Evolutionary conservation across 2,329 filamentous ascomycete species (phyloP).

Genomic region (Neobulgaria alba): DNA sequence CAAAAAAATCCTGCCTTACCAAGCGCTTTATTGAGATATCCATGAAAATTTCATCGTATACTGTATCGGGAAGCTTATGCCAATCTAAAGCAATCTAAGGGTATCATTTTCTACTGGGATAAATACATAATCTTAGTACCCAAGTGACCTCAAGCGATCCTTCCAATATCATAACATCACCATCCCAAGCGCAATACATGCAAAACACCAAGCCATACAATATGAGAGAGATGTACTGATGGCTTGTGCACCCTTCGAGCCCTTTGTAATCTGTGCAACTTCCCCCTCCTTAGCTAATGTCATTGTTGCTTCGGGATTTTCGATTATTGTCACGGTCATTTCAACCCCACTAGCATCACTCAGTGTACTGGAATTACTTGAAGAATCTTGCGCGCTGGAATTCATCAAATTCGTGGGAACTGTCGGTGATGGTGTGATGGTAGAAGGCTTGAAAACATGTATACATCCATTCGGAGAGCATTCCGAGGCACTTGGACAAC

Average conservation of each 20-base stretch:
- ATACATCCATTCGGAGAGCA: slow-evolving; percentile 23
- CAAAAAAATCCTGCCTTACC: too few relatives aligned
- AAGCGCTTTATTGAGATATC: too few relatives aligned
- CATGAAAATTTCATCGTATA: too few relatives aligned
- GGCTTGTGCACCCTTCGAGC: slow-evolving; percentile 6
- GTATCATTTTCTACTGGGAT: too few relatives aligned
- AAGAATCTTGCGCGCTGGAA: background rate
- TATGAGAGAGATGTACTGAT: slow-evolving; percentile 13
- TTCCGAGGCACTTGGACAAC: background rate
- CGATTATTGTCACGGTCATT: slow-evolving; percentile 11
- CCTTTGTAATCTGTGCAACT: slow-evolving; percentile 13
- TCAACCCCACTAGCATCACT: background rate
- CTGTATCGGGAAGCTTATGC: too few relatives aligned
- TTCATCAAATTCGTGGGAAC: background rate
- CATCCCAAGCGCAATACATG: slow-evolving; percentile 19
- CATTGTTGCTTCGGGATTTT: slow-evolving; percentile 15
- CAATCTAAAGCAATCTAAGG: too few relatives aligned
- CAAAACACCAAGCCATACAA: slow-evolving; percentile 10
- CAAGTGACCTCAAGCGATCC: too few relatives aligned
- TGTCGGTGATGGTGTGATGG: slow-evolving; percentile 2
- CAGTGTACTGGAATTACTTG: background rate
- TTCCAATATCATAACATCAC: slow-evolving; percentile 13
- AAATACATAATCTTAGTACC: too few relatives aligned
- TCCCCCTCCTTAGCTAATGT: slow-evolving; percentile 23
- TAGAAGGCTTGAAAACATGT: slow-evolving; percentile 8